Conservation (phyloP, 129 eudicot genomes). For the Chrysanthemum seticuspe region DNA sequence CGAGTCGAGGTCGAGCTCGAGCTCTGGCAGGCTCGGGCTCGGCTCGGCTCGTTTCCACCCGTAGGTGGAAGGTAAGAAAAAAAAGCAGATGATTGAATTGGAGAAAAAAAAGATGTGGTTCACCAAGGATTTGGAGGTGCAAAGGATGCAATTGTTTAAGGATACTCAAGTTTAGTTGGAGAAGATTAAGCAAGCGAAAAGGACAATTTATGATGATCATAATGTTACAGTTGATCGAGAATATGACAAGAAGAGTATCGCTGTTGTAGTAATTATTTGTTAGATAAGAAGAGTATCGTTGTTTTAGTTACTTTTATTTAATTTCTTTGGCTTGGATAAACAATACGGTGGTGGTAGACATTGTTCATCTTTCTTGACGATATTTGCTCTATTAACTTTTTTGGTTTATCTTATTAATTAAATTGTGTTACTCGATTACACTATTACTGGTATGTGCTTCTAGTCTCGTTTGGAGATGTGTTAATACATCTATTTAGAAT, state of each 20-base stretch:
- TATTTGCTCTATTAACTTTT: constrained; percentile 6
- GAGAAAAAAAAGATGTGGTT: constrained; percentile 95
- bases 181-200: constrained; percentile 71
- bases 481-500: no score
- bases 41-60: no score
- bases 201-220: constrained; percentile 67
- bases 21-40: no score
- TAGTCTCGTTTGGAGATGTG: no score
- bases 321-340: no score
- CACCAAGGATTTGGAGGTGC: constrained; percentile 82
- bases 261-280: constrained; percentile 26
- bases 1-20: no score
- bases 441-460: constrained; percentile 4
- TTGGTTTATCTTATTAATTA: constrained; percentile 13
- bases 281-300: constrained; percentile 24
- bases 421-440: constrained; percentile 3
- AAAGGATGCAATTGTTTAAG: constrained; percentile 87
- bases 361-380: constrained; percentile 23
- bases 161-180: constrained; percentile 87
- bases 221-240: constrained; percentile 31
- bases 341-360: constrained; percentile 10
- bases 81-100: constrained; percentile 78
- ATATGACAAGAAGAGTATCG: no score
- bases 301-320: constrained; percentile 29
- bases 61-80: constrained; percentile 76